phyloP scores from a whole-genome alignment of 345 rosid genomes.

The Pistacia vera region DNA sequence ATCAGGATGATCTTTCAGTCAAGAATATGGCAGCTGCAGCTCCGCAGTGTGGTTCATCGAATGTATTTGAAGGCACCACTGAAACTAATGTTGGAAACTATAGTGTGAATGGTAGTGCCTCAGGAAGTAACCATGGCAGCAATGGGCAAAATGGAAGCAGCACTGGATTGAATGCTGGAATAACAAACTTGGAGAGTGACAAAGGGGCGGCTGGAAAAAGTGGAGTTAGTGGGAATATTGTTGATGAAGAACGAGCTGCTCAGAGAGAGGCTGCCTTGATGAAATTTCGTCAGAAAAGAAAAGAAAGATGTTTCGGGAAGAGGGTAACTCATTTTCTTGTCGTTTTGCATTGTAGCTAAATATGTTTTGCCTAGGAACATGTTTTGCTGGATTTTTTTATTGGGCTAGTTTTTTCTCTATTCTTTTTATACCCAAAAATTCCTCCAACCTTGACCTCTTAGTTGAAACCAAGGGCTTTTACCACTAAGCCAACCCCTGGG shows the following conservation, averaged over 20 bases:
- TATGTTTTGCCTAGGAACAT: background rate
- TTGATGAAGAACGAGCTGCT: constrained; percentile 40
- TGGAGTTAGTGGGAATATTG: constrained; percentile 32
- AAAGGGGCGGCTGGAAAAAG: constrained; percentile 48
- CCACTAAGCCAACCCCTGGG: no score
- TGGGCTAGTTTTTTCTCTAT: no score
- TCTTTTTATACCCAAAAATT: no score
- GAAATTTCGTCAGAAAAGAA: constrained; percentile 79
- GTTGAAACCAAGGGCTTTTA: no score
- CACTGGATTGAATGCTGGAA: constrained; percentile 49
- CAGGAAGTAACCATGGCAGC: constrained; percentile 76
- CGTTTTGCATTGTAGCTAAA: background rate
- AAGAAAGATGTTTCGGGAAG: constrained; percentile 79
- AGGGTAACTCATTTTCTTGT: constrained; percentile 43
- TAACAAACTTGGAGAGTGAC: constrained; percentile 52
- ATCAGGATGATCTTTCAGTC: constrained; percentile 34
- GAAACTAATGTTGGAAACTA: constrained; percentile 47
- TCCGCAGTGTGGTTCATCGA: constrained; percentile 55
- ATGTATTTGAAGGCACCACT: constrained; percentile 33
- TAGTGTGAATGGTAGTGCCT: constrained; percentile 69
- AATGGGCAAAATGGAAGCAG: constrained; percentile 59
- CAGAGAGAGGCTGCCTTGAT: constrained; percentile 65
- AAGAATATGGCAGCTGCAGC: constrained; percentile 40
- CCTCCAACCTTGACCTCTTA: no score
- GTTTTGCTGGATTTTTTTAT: background rate